Evolutionary conservation across 352 stramenopile species (phyloP).

Genomic region (Pythium dissimile): DNA sequence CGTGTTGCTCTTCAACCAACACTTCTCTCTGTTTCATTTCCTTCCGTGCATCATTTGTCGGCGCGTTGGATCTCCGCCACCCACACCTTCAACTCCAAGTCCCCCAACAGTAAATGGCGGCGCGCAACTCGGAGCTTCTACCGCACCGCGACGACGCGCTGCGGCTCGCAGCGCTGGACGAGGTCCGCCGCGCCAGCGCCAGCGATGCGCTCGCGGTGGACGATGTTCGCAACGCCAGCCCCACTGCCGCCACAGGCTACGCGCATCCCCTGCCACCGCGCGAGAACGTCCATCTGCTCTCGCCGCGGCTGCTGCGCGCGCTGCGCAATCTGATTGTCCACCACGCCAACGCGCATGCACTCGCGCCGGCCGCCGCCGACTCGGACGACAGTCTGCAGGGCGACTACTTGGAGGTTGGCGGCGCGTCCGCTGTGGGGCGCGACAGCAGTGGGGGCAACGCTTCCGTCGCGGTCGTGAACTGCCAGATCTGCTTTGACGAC

Average conservation of each 20-base stretch:
- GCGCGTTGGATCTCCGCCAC: no score
- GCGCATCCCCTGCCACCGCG: no score
- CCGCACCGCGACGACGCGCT: background rate
- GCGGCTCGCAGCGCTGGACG: no score
- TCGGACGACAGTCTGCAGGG: conserved; percentile 6
- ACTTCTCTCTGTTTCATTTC: background rate
- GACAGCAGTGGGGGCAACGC: background rate
- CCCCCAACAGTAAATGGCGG: no score
- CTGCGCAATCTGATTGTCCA: conserved; percentile 9
- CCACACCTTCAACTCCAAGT: no score
- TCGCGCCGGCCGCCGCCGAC: background rate
- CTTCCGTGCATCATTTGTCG: no score
- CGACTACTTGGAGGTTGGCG: conserved; percentile 1
- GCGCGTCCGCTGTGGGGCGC: no score
- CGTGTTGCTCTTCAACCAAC: background rate
- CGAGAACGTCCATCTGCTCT: background rate
- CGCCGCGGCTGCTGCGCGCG: conserved; percentile 6
- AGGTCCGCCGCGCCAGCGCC: background rate
- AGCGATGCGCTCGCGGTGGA: background rate
- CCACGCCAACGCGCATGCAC: no score
- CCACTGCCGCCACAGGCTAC: background rate
- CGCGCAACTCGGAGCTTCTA: background rate
- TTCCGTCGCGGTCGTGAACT: background rate
- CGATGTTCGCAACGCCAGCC: conserved; percentile 3
- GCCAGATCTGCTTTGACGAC: conserved; percentile 25